These are phyloP conservation scores for Ophiostoma triangulosporum DNA, from an alignment of 2,329 filamentous ascomycete genomes.

Conservation along the genomic window DNA sequence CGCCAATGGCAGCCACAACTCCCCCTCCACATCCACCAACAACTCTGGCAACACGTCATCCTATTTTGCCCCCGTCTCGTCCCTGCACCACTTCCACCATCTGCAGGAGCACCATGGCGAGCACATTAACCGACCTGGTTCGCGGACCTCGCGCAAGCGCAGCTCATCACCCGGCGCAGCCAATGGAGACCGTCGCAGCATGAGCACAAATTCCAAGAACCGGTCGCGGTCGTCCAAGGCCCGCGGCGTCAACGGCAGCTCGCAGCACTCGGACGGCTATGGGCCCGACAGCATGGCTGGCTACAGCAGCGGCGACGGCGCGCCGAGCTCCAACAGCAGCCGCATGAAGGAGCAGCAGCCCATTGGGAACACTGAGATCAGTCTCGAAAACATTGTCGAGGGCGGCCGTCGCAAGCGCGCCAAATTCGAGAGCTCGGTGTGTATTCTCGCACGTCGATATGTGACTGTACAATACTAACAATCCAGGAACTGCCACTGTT, in stretches of 20 bases:
- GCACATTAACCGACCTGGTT: slow-evolving; percentile 52
- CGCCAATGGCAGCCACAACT: slow-evolving; percentile 11
- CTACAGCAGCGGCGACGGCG: slow-evolving; percentile 81
- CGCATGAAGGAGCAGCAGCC: slow-evolving; percentile 59
- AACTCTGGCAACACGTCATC: background rate
- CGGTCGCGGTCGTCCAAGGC: slow-evolving; percentile 59
- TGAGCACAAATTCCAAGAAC: slow-evolving; percentile 45
- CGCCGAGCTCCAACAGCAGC: slow-evolving; percentile 61
- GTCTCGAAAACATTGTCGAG: slow-evolving; percentile 94
- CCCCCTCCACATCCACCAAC: background rate
- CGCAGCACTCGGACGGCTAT: slow-evolving; percentile 25
- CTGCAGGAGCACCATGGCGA: slow-evolving; percentile 35
- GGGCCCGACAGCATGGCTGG: slow-evolving; percentile 53
- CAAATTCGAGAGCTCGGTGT: slow-evolving; percentile 91
- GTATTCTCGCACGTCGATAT: background rate
- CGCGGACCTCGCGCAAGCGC: slow-evolving; percentile 58
- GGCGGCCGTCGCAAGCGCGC: slow-evolving; percentile 89
- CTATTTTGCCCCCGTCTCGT: background rate
- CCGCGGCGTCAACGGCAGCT: slow-evolving; percentile 37
- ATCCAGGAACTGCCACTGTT: slow-evolving; percentile 84
- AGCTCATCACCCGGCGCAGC: slow-evolving; percentile 62
- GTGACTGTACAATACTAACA: background rate
- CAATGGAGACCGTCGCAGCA: slow-evolving; percentile 66
- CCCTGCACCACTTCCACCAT: slow-evolving; percentile 6
- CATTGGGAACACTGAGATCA: slow-evolving; percentile 90